These are phyloP conservation scores for Neospermospora avenae DNA, from an alignment of 2,329 filamentous ascomycete genomes.

Conservation along the genomic window DNA sequence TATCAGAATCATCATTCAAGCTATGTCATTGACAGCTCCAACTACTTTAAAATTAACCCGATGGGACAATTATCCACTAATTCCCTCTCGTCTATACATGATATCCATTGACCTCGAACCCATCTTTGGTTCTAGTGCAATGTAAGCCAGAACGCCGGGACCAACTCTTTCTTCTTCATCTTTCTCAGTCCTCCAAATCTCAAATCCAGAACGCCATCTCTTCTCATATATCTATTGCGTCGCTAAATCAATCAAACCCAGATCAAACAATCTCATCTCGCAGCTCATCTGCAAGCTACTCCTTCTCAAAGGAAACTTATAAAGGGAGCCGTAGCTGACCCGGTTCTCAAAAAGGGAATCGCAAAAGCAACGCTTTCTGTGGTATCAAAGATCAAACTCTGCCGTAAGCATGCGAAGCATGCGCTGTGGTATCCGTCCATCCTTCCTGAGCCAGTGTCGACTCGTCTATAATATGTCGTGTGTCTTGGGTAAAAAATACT, in stretches of 20 bases:
- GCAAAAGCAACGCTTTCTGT: constrained; percentile 11
- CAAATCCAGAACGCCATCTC: constrained; percentile 3
- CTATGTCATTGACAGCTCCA: no score
- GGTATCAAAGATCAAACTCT: constrained; percentile 13
- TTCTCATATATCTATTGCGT: not conserved
- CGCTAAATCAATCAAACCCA: not conserved
- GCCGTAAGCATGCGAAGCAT: not conserved
- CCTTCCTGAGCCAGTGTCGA: no score
- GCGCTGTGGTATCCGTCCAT: not conserved
- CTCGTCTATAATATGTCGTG: not conserved
- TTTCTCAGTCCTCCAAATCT: not conserved
- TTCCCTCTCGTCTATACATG: no score
- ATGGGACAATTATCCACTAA: no score
- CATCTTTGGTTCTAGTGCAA: no score
- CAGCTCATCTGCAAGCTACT: not conserved
- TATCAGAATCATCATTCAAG: no score
- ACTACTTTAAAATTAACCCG: no score
- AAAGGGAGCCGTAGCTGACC: not conserved
- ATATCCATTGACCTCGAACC: not conserved
- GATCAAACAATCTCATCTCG: not conserved
- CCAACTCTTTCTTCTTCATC: not conserved
- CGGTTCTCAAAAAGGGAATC: not conserved
- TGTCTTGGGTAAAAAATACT: not conserved
- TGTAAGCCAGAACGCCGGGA: not conserved
- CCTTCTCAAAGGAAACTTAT: not conserved